phyloP scores from a whole-genome alignment of 2,329 filamentous ascomycete genomes.

The Sclerotinia minor region DNA sequence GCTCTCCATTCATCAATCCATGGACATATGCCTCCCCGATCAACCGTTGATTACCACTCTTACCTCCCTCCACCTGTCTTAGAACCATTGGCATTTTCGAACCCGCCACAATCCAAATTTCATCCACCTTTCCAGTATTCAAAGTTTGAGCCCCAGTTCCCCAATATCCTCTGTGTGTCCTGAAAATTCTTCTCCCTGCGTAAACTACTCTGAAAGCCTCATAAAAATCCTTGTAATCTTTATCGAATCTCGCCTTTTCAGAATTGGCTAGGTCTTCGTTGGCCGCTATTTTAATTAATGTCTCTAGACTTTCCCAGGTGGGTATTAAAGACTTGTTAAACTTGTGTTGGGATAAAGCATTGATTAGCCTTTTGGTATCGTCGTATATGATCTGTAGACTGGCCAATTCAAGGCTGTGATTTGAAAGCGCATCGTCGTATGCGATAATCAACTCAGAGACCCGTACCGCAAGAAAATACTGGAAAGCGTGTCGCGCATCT shows the following conservation, averaged over 20 bases:
- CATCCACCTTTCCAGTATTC: neutral
- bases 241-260: conserved; percentile 11
- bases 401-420: neutral
- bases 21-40: conserved; percentile 23
- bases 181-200: conserved; percentile 25
- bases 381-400: neutral
- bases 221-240: conserved; percentile 20
- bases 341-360: neutral
- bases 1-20: conserved; percentile 18
- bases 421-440: neutral
- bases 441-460: conserved; percentile 14
- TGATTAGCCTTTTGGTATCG: neutral
- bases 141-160: conserved; percentile 21
- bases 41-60: neutral
- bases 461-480: conserved; percentile 19
- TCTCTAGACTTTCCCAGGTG: neutral
- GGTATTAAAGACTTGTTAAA: conserved; percentile 9
- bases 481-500: conserved; percentile 9
- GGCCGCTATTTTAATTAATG: conserved; percentile 1
- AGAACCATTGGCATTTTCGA: conserved; percentile 19
- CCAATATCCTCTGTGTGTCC: conserved; percentile 9
- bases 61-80: neutral
- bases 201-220: conserved; percentile 25
- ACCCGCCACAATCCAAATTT: conserved; percentile 21
- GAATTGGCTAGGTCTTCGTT: neutral